Evolutionary conservation across 164 flowering plant species (phyloP).

Genomic region (Chloranthus sessilifolius): DNA sequence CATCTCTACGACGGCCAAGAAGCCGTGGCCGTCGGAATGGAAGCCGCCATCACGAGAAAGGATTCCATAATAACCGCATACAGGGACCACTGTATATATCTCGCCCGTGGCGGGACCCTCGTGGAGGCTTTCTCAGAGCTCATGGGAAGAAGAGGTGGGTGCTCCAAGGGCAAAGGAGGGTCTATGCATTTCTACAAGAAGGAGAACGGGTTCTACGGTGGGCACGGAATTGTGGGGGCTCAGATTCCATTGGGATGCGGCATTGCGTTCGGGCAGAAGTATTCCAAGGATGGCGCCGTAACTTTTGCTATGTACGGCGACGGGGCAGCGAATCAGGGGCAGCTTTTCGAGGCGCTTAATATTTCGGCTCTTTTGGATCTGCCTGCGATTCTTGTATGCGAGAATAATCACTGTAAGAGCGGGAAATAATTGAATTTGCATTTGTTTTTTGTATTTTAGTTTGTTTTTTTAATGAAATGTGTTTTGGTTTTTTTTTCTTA

Average conservation of each 20-base stretch:
- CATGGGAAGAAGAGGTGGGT: constrained; percentile 83
- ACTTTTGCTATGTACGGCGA: constrained; percentile 86
- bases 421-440: neutral
- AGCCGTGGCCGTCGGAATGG: constrained; percentile 94
- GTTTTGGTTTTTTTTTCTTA: neutral
- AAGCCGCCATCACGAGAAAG: constrained; percentile 78
- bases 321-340: constrained; percentile 99
- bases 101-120: constrained; percentile 85
- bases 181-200: constrained; percentile 97
- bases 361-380: constrained; percentile 92
- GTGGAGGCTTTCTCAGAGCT: constrained; percentile 67
- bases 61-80: constrained; percentile 91
- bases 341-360: constrained; percentile 93
- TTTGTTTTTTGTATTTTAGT: neutral
- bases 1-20: constrained; percentile 98
- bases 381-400: constrained; percentile 94
- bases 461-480: constrained; percentile 4
- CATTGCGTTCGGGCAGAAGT: constrained; percentile 86
- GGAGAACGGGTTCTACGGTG: constrained; percentile 79
- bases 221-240: constrained; percentile 98
- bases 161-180: constrained; percentile 91
- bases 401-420: constrained; percentile 90
- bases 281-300: constrained; percentile 65
- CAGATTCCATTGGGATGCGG: constrained; percentile 90
- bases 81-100: constrained; percentile 78